These are phyloP conservation scores for Xylaria sp. DNA, from an alignment of 495 filamentous ascomycete genomes.

Conservation along the genomic window DNA sequence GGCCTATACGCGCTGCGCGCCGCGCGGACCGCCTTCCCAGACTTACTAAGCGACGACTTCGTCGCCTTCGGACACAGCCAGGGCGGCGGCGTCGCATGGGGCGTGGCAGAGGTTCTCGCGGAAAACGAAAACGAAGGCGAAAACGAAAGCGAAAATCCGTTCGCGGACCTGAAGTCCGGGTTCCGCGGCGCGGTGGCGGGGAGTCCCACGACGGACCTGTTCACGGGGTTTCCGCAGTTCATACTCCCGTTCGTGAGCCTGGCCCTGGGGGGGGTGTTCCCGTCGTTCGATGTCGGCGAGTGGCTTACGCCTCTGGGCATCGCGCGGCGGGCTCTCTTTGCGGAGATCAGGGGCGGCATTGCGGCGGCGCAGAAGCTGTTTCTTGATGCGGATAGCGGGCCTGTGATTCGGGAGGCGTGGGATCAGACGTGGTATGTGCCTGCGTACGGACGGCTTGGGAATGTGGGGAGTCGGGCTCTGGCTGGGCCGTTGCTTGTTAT, in stretches of 20 bases:
- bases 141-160: neutral
- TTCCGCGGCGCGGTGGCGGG: conserved; percentile 53
- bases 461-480: conserved; percentile 44
- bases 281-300: conserved; percentile 30
- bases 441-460: conserved; percentile 35
- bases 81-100: conserved; percentile 57
- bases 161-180: conserved; percentile 37
- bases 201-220: conserved; percentile 45
- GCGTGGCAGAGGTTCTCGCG: conserved; percentile 49
- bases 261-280: conserved; percentile 24
- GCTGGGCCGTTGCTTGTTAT: conserved; percentile 55
- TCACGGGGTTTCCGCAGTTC: conserved; percentile 31
- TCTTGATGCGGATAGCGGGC: conserved; percentile 32
- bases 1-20: conserved; percentile 53
- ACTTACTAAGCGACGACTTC: conserved; percentile 45
- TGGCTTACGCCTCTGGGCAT: conserved; percentile 42
- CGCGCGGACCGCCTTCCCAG: conserved; percentile 50
- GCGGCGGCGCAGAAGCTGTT: conserved; percentile 34
- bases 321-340: conserved; percentile 40
- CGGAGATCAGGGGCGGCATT: conserved; percentile 43
- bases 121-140: conserved; percentile 39
- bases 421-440: conserved; percentile 34
- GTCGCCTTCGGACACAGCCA: conserved; percentile 58
- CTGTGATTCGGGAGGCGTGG: conserved; percentile 18
- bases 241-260: conserved; percentile 31